A percentile compares a stretch with the other conserved stretches of the same genome.
These are phyloP conservation scores for Oryza meyeriana DNA, from an alignment of 176 grass and related monocot species.

Conservation along the genomic window DNA sequence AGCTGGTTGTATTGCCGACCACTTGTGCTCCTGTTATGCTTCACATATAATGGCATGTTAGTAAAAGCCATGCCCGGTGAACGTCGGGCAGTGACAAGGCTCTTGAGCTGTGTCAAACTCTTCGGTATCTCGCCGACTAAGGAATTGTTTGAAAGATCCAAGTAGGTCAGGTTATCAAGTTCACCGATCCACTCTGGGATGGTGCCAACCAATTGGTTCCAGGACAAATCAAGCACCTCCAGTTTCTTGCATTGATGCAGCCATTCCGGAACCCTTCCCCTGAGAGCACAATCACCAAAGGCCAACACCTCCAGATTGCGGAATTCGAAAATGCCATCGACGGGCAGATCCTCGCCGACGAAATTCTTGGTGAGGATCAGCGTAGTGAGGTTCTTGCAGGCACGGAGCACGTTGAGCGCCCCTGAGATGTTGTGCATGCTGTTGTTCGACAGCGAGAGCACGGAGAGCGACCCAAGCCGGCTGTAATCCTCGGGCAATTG, in stretches of 20 bases:
- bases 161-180: conserved; percentile 70
- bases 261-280: conserved; percentile 59
- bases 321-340: conserved; percentile 32
- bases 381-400: conserved; percentile 71
- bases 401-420: conserved; percentile 39
- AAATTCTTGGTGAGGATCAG: conserved; percentile 93
- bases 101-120: conserved; percentile 75
- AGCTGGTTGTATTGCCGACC: conserved; percentile 91
- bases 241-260: conserved; percentile 65
- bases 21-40: conserved; percentile 74
- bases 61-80: conserved; percentile 41
- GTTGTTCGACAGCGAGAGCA: conserved; percentile 90
- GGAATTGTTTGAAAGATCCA: conserved; percentile 95
- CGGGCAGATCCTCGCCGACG: conserved; percentile 61
- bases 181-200: conserved; percentile 60
- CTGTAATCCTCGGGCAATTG: conserved; percentile 48
- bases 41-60: conserved; percentile 79
- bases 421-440: conserved; percentile 78
- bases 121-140: conserved; percentile 63
- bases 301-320: conserved; percentile 71
- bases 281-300: conserved; percentile 74
- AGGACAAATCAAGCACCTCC: conserved; percentile 94
- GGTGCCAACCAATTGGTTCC: conserved; percentile 69
- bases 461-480: conserved; percentile 52
- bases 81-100: conserved; percentile 45